Evolutionary conservation across 345 rosid genomes (phyloP).

Genomic region (Populus tremula): DNA sequence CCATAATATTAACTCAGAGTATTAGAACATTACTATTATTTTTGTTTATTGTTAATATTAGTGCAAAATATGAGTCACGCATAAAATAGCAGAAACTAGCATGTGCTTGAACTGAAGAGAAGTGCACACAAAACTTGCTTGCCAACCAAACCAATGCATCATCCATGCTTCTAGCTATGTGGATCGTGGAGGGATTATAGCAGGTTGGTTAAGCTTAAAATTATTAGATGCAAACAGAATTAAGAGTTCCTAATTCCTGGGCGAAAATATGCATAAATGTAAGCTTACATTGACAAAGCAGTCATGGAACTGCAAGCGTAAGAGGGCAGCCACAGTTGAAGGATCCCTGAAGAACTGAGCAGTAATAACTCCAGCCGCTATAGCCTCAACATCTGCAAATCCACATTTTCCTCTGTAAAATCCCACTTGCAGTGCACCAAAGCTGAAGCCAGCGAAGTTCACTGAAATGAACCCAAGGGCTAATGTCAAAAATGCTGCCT

Average conservation of each 20-base stretch:
- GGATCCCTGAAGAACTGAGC: slow-evolving; percentile 21
- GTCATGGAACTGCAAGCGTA: slow-evolving; percentile 45
- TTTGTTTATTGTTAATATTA: not conserved
- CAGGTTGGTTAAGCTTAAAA: not conserved
- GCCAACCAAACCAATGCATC: slow-evolving; percentile 15
- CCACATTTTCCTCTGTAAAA: slow-evolving; percentile 44
- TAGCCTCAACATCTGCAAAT: slow-evolving; percentile 34
- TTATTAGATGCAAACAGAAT: not conserved
- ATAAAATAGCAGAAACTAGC: no score
- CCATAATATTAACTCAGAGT: no score
- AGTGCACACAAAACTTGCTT: slow-evolving; percentile 18
- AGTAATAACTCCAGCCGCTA: slow-evolving; percentile 32
- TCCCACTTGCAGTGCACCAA: slow-evolving; percentile 25
- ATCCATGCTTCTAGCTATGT: not conserved
- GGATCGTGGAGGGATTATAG: not conserved
- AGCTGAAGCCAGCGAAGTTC: slow-evolving; percentile 3
- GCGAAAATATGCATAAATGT: not conserved
- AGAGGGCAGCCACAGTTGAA: slow-evolving; percentile 34
- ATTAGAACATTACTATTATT: not conserved
- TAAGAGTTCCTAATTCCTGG: not conserved
- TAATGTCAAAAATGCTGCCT: not conserved
- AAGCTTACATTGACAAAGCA: slow-evolving; percentile 39
- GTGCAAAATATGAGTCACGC: not conserved
- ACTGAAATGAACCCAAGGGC: slow-evolving; percentile 11
- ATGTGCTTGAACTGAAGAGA: not conserved